Percentiles rank a stretch among this genome's conserved stretches.
phyloP scores from a whole-genome alignment of 1,284 basidiomycete genomes.

The Ceratobasidium sp. region DNA sequence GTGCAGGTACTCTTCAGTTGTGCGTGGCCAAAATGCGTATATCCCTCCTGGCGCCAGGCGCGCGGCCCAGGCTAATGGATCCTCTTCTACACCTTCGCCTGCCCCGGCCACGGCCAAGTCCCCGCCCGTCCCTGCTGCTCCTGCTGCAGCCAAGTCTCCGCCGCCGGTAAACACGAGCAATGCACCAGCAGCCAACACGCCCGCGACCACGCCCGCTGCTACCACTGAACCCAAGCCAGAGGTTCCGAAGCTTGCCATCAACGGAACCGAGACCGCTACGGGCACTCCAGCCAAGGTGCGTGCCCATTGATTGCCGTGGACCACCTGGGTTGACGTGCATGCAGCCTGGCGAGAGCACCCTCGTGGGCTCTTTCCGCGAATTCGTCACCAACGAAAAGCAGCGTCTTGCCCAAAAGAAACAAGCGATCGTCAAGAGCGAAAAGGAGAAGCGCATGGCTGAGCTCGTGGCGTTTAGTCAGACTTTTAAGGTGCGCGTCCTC shows the following conservation, averaged over 20 bases:
- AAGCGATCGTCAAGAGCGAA: slow-evolving; percentile 87
- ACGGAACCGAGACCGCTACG: slow-evolving; percentile 30
- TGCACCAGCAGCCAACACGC: not conserved
- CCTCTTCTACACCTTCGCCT: slow-evolving; percentile 45
- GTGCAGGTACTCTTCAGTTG: slow-evolving; percentile 87
- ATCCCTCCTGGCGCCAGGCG: slow-evolving; percentile 85
- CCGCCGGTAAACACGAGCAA: slow-evolving; percentile 55
- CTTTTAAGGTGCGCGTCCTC: slow-evolving; percentile 76
- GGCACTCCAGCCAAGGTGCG: slow-evolving; percentile 28
- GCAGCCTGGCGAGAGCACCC: slow-evolving; percentile 47
- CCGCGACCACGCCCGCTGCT: slow-evolving; percentile 49
- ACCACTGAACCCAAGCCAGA: slow-evolving; percentile 50
- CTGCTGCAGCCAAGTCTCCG: slow-evolving; percentile 59
- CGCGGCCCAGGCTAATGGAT: slow-evolving; percentile 46
- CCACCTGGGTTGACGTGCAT: not conserved
- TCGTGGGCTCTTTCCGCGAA: slow-evolving; percentile 68
- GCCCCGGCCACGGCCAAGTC: slow-evolving; percentile 49
- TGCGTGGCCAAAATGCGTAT: slow-evolving; percentile 87
- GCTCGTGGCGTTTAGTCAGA: slow-evolving; percentile 88
- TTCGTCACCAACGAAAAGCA: slow-evolving; percentile 91
- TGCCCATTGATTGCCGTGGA: not conserved
- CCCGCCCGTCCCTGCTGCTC: slow-evolving; percentile 52
- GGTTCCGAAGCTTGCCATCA: slow-evolving; percentile 41
- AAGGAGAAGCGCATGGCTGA: slow-evolving; percentile 93
- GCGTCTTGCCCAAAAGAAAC: slow-evolving; percentile 86